Evolutionary conservation across 768 basidiomycete genomes (phyloP).

Genomic region (Leccinum arenicola): DNA sequence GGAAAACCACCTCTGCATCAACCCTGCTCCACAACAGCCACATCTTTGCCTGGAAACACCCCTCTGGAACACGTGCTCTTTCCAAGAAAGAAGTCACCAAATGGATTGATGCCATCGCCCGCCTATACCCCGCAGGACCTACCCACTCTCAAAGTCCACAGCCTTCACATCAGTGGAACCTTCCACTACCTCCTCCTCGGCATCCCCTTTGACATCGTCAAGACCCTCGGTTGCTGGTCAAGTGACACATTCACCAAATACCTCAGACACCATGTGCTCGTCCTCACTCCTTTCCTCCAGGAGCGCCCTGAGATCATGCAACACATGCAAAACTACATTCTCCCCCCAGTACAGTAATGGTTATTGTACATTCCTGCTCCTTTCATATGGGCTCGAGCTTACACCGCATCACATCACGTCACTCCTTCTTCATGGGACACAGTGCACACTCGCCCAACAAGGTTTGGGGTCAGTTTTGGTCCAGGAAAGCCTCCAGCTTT

Average conservation of each 20-base stretch:
- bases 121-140: background rate
- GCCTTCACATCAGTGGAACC: background rate
- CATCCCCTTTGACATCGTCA: background rate
- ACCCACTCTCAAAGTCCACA: background rate
- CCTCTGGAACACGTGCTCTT: background rate
- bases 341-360: no score
- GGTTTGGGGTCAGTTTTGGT: no score
- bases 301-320: background rate
- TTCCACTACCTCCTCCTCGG: background rate
- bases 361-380: no score
- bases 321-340: no score
- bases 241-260: background rate
- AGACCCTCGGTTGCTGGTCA: background rate
- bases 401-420: no score
- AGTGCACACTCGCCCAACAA: no score
- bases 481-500: no score
- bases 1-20: background rate
- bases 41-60: background rate
- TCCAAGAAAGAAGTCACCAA: background rate
- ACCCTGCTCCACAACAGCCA: background rate
- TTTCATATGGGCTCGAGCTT: no score
- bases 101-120: background rate
- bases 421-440: no score
- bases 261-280: background rate
- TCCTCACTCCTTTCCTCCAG: background rate